These are phyloP conservation scores for Erodium texanum DNA, from an alignment of 441 rosid species.

Conservation along the genomic window DNA sequence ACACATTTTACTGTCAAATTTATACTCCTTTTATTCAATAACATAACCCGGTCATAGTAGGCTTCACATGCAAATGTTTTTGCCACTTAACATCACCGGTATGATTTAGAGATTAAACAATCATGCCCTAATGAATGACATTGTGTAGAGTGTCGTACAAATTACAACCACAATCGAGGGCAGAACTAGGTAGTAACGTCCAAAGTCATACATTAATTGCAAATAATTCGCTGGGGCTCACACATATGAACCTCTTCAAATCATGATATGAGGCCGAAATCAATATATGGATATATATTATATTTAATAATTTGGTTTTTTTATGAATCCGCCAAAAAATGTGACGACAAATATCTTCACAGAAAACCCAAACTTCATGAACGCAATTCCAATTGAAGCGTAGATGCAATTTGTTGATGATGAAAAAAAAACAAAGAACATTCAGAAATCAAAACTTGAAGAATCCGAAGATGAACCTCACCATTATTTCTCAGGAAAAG, in stretches of 20 bases:
- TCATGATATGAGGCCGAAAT: not conserved
- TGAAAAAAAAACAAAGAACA: not conserved
- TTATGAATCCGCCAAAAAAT: not conserved
- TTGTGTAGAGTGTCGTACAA: no score
- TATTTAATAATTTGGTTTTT: not conserved
- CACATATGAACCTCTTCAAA: no score
- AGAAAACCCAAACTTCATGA: no score
- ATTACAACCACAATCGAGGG: not conserved
- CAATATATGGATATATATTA: not conserved
- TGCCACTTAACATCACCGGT: not conserved
- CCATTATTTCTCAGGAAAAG: not conserved
- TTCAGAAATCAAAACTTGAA: not conserved
- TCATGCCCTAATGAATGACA: not conserved
- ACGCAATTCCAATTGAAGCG: not conserved
- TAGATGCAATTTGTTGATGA: not conserved
- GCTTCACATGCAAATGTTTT: not conserved
- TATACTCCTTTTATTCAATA: not conserved
- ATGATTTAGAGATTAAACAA: not conserved
- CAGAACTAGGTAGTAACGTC: not conserved
- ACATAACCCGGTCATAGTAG: not conserved
- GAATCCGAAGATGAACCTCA: not conserved
- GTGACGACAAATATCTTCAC: no score
- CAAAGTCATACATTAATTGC: not conserved
- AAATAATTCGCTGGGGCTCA: not conserved
- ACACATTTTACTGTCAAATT: not conserved